Evolutionary conservation across 257 asterid species (phyloP).

Genomic region (Fraxinus quadrangulata): DNA sequence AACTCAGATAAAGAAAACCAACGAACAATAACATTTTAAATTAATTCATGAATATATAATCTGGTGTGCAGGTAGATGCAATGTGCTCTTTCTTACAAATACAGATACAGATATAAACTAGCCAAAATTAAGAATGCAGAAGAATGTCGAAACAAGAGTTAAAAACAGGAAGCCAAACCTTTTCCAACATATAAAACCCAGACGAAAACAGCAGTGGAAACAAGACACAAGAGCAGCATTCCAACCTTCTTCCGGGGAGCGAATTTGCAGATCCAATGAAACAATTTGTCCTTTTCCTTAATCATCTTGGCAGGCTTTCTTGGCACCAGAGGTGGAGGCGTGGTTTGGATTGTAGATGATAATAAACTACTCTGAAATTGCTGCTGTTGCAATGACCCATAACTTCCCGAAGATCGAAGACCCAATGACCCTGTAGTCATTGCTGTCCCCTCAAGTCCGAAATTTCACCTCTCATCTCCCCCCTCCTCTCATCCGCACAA

Average conservation of each 20-base stretch:
- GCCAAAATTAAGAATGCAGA: background rate
- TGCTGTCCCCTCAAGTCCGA: slow-evolving; percentile 53
- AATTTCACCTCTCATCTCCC: slow-evolving; percentile 51
- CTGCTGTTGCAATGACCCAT: slow-evolving; percentile 79
- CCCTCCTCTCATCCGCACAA: slow-evolving; percentile 22
- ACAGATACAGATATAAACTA: slow-evolving; percentile 7
- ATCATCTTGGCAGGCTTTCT: slow-evolving; percentile 78
- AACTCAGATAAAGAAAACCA: slow-evolving; percentile 11
- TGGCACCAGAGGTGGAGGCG: slow-evolving; percentile 64
- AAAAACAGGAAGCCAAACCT: slow-evolving; percentile 52
- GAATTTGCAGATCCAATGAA: slow-evolving; percentile 76
- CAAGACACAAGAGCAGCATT: slow-evolving; percentile 74
- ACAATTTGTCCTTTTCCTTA: slow-evolving; percentile 76
- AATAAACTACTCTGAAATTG: slow-evolving; percentile 58
- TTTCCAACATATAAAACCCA: slow-evolving; percentile 77
- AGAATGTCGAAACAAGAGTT: background rate
- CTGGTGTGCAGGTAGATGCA: background rate
- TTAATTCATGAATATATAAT: background rate
- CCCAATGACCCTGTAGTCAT: slow-evolving; percentile 95
- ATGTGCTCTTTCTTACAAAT: background rate
- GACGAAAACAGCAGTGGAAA: slow-evolving; percentile 68
- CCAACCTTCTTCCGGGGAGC: slow-evolving; percentile 90
- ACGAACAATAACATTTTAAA: background rate
- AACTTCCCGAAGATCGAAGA: slow-evolving; percentile 96
- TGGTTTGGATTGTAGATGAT: slow-evolving; percentile 50